Evolutionary conservation across 139 green algal genomes (phyloP), one percentile per base, ranked within the genome.

Genomic region (Chara braunii): DNA sequence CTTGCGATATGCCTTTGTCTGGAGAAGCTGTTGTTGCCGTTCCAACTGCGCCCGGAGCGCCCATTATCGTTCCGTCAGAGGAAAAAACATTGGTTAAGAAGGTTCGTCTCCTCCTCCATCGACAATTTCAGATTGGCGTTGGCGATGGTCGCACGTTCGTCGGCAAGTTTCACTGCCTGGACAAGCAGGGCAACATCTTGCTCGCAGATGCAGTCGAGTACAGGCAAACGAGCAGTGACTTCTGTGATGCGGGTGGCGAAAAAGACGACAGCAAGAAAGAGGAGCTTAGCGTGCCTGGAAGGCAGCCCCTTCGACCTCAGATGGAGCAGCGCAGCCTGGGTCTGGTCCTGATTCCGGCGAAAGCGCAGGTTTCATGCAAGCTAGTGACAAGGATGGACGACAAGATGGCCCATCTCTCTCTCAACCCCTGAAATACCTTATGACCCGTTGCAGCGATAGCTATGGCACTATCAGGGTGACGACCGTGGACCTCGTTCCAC

Each of bases 171-270:
- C 52, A 68, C 0, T 88, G 83, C 63, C 35, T 89, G 0, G 83
- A 88, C 53, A 78, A 75, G 26, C 68, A 85, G 51, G 83, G 83
- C 14, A 88, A 88, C 73, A 58, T 88, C 23, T 84, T 88, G 3
- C 65, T 88, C 1, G 58, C 44, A 43, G 80, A 82, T 63, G 69
- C 75, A 23, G 23, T 33, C 7, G 60, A 70, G 51, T 8, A 40
- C 5, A 28, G 45, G 45, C 5, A 55, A 55, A 30, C 8, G 33
- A 18, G 18, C 18, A 48, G 18, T 29, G 40, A 18, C 18, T 28
- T 28, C 5, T 8, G 6, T 5, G 5, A 5, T 55, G 5, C 45
- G 5, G 14, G 6, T 7, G n/a, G 14, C 6, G 5, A 55, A 55
- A 55, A 30, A 55, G 8, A 30, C 8, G 14, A 30, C 8, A 7